phyloP scores from a whole-genome alignment of 108 stramenopile species.

The Pseudonitzschia pungens region DNA sequence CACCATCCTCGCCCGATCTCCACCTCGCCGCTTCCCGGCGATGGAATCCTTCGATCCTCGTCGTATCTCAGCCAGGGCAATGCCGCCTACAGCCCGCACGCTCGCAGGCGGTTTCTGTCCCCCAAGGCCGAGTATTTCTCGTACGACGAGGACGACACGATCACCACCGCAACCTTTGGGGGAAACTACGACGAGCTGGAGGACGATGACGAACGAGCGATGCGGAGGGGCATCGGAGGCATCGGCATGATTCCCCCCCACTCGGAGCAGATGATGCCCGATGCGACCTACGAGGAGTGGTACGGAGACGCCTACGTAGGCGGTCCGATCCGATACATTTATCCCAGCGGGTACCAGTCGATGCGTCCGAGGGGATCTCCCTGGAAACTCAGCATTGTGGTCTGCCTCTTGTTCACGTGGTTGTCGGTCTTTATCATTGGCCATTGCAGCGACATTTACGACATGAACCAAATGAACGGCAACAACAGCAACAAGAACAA shows the following conservation, averaged over 20 bases:
- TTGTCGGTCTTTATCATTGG: conserved; percentile 80
- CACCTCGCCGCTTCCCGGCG: not conserved
- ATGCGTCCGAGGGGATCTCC: conserved; percentile 85
- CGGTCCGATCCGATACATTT: conserved; percentile 68
- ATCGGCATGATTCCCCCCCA: too few relatives aligned
- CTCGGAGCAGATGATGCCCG: conserved; percentile 28
- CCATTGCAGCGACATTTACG: conserved; percentile 65
- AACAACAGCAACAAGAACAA: conserved; percentile 34
- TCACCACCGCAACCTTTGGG: conserved; percentile 4
- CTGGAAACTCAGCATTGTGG: conserved; percentile 75
- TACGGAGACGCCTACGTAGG: conserved; percentile 87
- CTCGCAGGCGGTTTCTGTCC: not conserved
- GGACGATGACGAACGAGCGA: not conserved
- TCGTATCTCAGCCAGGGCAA: conserved; percentile 15
- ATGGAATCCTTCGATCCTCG: conserved; percentile 1
- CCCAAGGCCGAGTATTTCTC: conserved; percentile 7
- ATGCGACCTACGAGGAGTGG: conserved; percentile 76
- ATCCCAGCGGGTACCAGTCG: conserved; percentile 83
- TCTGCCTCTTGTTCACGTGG: conserved; percentile 74
- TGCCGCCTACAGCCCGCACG: conserved; percentile 2
- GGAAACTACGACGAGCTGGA: not conserved
- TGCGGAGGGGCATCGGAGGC: not conserved
- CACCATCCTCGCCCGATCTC: not conserved
- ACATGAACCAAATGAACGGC: conserved; percentile 18
- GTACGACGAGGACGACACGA: conserved; percentile 14